Evolutionary conservation across 169 alveolate genomes (phyloP), one percentile per base, ranked within the genome.

Genomic region (Cyclospora cayetanensis): DNA sequence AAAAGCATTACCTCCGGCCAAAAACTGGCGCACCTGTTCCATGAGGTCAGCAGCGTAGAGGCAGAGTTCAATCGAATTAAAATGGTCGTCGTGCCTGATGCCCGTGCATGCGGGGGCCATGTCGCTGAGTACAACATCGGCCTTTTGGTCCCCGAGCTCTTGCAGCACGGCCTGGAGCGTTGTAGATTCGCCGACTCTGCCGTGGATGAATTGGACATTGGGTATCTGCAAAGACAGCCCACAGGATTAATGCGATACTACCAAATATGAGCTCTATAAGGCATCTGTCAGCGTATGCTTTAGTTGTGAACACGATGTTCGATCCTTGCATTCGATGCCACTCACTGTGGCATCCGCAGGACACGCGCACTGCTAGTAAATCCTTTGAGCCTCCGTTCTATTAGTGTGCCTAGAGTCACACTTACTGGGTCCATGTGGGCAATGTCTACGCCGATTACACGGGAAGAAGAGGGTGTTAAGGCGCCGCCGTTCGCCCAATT

Each of bases 91-190:
- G 31, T 93, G 95, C 55, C 77, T 39, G 50, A 88, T 72, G 46
- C 95, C 95, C 25, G 76, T 89, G 74, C 93, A 90, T 35, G 91
- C 65, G 31, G 95, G 95, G 4, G 93, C 87, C 88, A 93, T 80
- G 80, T 93, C 95, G 82, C 93, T 87, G 43, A 93, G 80, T 25
- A 93, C 93, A 39, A 94, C 93, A 85, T 94, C 96, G 7, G 94
- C 96, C 76, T 72, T 87, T 39, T 65, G 77, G 41, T 85, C 95
- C 0, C 95, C 94, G 46, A 94, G 92, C 65, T 65, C 92, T n/a
- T 76, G 80, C 66, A 72, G 91, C 55, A 86, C 82, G 63, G 90
- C 76, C 43, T 90, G 85, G 55, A 91, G 87, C 42, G 90, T 80
- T 35, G 39, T 46, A 11, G 91, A 70, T n/a, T 83, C 72, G 37